phyloP scores from a whole-genome alignment of 441 rosid genomes.

The Gossypium gossypioides region DNA sequence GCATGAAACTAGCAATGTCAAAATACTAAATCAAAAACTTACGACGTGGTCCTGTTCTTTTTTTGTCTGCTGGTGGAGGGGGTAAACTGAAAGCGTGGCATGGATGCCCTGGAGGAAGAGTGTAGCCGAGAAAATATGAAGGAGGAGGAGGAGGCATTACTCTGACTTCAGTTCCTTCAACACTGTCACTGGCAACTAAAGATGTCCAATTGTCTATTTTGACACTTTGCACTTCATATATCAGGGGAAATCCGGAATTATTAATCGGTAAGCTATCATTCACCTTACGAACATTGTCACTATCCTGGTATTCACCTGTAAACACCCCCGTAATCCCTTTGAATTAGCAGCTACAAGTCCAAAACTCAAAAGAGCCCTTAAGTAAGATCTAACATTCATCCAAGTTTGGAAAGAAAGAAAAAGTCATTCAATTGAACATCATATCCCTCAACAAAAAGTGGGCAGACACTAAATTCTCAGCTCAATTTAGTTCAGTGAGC shows the following conservation, averaged over 20 bases:
- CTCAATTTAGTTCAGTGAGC: background rate
- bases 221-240: conserved; percentile 16
- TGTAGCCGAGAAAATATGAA: conserved; percentile 58
- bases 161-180: background rate
- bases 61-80: conserved; percentile 88
- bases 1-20: conserved; percentile 7
- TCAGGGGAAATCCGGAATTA: conserved; percentile 21
- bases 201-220: conserved; percentile 21
- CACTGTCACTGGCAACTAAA: conserved; percentile 3
- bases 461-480: background rate
- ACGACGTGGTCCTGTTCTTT: conserved; percentile 86
- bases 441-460: background rate
- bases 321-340: conserved; percentile 9
- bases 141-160: conserved; percentile 49
- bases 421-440: conserved; percentile 1
- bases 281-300: conserved; percentile 29
- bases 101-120: conserved; percentile 76
- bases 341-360: background rate
- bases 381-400: background rate
- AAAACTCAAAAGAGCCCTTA: background rate
- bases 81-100: conserved; percentile 67
- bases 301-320: conserved; percentile 70
- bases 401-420: background rate
- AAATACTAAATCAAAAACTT: conserved; percentile 21
- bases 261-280: conserved; percentile 27